Evolutionary conservation across 2,329 filamentous ascomycete genomes (phyloP), one percentile per base, ranked within the genome.

Genomic region (Remersonia thermophila): DNA sequence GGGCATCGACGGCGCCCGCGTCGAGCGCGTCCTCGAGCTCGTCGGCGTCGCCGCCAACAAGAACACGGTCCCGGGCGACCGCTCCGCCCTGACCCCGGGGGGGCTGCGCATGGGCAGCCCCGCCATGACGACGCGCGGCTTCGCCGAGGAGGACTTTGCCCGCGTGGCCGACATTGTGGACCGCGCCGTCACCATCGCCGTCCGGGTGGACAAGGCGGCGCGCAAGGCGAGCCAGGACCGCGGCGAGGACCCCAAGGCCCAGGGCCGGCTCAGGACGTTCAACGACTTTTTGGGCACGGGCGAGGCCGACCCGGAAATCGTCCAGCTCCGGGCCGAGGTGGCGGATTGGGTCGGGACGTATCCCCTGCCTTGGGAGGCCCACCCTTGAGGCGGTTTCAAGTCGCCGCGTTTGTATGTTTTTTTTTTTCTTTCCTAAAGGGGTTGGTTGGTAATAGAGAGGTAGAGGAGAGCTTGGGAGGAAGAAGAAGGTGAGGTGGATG

Each of bases 31-130:
- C 12, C 72, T 95, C 16, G 87, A 95, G 58, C 75, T 93, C 32
- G 85, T 93, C 47, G 89, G 89, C 51, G 89, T 96, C 35, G 91
- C 91, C n/a, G 82, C 83, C 56, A 98, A 98, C 71, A 98, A 98
- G 73, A 98, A 98, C 66, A 95, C 91, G 7, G 89, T 95, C 0
- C 91, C 91, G 1, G 91, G 89, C 30, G 91, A 98, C 63, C 84
- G 80, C 56, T 94, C 86, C 1, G 91, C 91, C 1, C 73, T 98
- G 54, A 84, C 89, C 46, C 91, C 91, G 11, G 89, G 89, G 47
- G 91, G 91, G 45, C 71, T 98, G 46, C 80, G 91, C 47, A 87
- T 98, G 63, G 91, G 91, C 38, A 91, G 89, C 0, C 91, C 91
- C 0, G 91, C 91, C 49, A 98, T 98, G 91, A 96, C 91, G 15